Evolutionary conservation across 768 basidiomycete species (phyloP).

Genomic region (Lactarius akahatsu): DNA sequence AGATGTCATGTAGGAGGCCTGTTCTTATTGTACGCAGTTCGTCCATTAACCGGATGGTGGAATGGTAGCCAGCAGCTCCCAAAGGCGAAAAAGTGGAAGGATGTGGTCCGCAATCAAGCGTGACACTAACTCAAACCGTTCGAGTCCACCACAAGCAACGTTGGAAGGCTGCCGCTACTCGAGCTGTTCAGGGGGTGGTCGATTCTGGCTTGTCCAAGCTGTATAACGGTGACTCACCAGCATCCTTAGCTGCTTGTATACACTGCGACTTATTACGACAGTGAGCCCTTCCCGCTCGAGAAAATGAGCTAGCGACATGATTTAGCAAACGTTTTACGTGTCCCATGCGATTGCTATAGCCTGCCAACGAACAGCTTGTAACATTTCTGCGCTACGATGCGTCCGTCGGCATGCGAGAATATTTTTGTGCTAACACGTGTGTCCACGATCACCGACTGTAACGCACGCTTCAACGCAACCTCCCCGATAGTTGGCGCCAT

Average conservation of each 20-base stretch:
- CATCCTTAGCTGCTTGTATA: not conserved
- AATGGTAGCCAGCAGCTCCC: constrained; percentile 29
- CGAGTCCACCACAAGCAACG: not conserved
- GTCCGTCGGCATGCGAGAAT: not conserved
- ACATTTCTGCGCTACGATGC: not conserved
- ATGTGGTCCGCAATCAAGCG: constrained; percentile 20
- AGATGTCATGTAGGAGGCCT: constrained; percentile 6
- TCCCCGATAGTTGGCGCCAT: not conserved
- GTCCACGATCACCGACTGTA: not conserved
- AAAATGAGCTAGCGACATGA: constrained; percentile 1
- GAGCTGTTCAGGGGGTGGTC: not conserved
- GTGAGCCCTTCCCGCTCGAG: not conserved
- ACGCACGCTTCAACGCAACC: not conserved
- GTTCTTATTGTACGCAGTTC: not conserved
- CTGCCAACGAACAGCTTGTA: not conserved
- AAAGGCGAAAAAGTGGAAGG: constrained; percentile 31
- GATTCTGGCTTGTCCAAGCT: not conserved
- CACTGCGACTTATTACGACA: not conserved
- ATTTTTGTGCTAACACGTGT: not conserved
- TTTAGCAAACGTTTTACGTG: not conserved
- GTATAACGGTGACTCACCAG: not conserved
- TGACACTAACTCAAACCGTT: constrained; percentile 1
- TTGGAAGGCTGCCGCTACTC: not conserved
- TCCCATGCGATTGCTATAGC: not conserved
- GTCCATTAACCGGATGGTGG: not conserved